Evolutionary conservation across 306 rosid genomes (phyloP), one percentile per base, ranked within the genome.

Genomic region (Lathyrus tuberosus): DNA sequence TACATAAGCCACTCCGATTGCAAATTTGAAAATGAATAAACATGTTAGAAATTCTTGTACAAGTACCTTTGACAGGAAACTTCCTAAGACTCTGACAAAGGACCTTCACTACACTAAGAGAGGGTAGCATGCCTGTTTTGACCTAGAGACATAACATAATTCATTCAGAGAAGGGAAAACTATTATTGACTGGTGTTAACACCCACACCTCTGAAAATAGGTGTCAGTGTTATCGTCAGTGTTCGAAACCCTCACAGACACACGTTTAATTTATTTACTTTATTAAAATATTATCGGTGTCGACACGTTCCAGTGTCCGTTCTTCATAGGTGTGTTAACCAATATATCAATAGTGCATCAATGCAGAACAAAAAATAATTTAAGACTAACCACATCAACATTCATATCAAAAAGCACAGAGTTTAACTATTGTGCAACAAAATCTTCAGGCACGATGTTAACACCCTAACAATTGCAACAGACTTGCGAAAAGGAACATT

Each of bases 41-140:
- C 30, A 68, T 8, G 13, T 28, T 12, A 64, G 17, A 43, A 69
- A 56, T 26, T 64, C 74, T 44, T 18, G 53, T 20, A 46, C 53
- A 76, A 72, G 75, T 53, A 90, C 97, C 98, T 81, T 42, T 82
- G 74, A 90, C 80, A 4, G 98, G 91, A 83, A 79, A 90, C 82
- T 86, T 80, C 76, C 72, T 77, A 33, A 93, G 86, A 75, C 62
- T 73, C 70, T 78, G 87, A 76, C 69, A 78, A 70, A 93, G 94
- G 76, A 85, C 81, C 78, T 73, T 83, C 47, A 93, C 76, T 44
- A 84, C 76, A 74, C 80, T 72, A 67, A 62, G 76, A 71, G 97
- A 82, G 12, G 96, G 97, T 60, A 93, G 82, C 96, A 93, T 86
- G 56, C 98, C 98, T 26, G 98, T 90, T 88, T 93, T 90, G 65